Evolutionary conservation across 1,284 basidiomycete species (phyloP).

Genomic region (Acaromyces ingoldii): DNA sequence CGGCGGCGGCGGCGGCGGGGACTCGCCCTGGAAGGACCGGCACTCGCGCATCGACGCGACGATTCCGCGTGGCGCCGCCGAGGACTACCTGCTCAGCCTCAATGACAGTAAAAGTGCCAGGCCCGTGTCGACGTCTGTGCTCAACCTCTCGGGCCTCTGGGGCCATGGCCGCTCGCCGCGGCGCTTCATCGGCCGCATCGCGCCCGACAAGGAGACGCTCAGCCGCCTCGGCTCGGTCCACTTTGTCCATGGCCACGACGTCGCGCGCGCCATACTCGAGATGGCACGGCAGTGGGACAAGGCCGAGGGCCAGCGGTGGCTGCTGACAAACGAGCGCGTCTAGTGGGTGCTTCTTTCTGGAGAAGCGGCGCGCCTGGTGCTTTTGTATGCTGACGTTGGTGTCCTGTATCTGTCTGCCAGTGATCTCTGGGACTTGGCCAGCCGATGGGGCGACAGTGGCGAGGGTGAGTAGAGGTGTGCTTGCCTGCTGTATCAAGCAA

Average conservation of each 20-base stretch:
- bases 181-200: conserved; percentile 29
- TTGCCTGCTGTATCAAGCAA: no score
- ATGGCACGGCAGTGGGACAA: conserved; percentile 15
- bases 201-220: conserved; percentile 25
- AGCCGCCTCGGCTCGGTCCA: conserved; percentile 29
- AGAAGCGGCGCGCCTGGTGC: not conserved
- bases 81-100: conserved; percentile 1
- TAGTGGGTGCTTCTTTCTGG: conserved; percentile 10
- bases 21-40: conserved; percentile 11
- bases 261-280: conserved; percentile 30
- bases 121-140: conserved; percentile 16
- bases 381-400: not conserved
- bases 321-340: conserved; percentile 21
- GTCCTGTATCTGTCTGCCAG: conserved; percentile 11
- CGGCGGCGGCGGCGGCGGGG: no score
- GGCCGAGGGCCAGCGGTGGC: conserved; percentile 32
- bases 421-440: conserved; percentile 13
- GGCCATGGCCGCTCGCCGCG: conserved; percentile 25
- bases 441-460: conserved; percentile 8
- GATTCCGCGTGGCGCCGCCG: conserved; percentile 7
- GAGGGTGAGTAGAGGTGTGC: conserved; percentile 3
- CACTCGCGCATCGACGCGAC: conserved; percentile 1
- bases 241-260: conserved; percentile 37
- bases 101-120: conserved; percentile 1
- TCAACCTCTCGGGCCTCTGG: conserved; percentile 38